Evolutionary conservation across 305 asterid genomes (phyloP), one percentile per base, ranked within the genome.

Genomic region (Fraxinus xanthoxyloides): DNA sequence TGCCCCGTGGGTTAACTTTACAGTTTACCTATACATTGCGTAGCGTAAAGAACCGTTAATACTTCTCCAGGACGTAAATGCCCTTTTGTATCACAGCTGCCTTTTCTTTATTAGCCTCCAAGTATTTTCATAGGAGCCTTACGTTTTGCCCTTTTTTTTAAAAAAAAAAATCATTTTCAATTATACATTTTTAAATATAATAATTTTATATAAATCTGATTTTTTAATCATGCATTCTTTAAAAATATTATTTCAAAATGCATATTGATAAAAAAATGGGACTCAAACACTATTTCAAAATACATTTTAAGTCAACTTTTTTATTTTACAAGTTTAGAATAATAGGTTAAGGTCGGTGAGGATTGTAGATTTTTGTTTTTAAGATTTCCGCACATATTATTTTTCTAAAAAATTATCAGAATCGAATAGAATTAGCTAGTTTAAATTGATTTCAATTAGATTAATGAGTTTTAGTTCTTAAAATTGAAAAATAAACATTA

Each of bases 51-150:
- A 12, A 19, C 12, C 75, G 78, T 76, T 38, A 24, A 61, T 28
- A 75, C 85, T 78, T 83, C 72, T 26, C 23, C 26, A 23, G 67
- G 80, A 83, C 82, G 76, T 77, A 59, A 40, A 70, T 83, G 40
- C 76, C 82, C 82, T 78, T 78, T 81, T 69, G 67, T 19, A 23
- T 26, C 77, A 24, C 67, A 1, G 35, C 59, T 21, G 15, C 24
- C 23, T 81, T 59, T 75, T n/a, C 23, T 61, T 38, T n/a, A 40
- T 76, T n/a, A 59, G 34, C 73, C 76, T 24, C 72, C 61, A 17
- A 21, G n/a, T 38, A 7, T 75, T 19, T 38, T 0, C 21, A 13
- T 0, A 5, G 0, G 21, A 2, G 38, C 21, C 75, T 23, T 80
- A 72, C 1, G 38, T 38, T 38, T 38, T 10, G 46, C 46, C 46